Percentiles rank a stretch among this genome's conserved stretches.
phyloP scores from a whole-genome alignment of 805 yeast species.

The Candida michaelii region DNA sequence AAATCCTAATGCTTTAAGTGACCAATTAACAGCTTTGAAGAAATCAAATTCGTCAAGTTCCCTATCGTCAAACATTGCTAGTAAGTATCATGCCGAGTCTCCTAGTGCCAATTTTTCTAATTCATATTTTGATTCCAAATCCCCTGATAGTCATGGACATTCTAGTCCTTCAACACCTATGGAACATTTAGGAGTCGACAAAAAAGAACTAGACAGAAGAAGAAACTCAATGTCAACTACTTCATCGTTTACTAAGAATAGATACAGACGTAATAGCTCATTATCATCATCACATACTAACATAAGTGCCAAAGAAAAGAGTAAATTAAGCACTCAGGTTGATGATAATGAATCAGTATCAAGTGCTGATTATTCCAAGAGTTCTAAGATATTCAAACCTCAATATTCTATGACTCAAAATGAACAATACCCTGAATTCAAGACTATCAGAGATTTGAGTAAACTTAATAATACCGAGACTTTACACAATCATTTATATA shows the following conservation, averaged over 20 bases:
- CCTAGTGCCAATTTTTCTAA: not conserved
- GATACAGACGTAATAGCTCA: slow-evolving; percentile 20
- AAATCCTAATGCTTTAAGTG: slow-evolving; percentile 5
- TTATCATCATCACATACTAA: slow-evolving; percentile 18
- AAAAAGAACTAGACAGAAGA: slow-evolving; percentile 7
- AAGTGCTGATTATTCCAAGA: slow-evolving; percentile 5
- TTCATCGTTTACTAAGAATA: slow-evolving; percentile 6
- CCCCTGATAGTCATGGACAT: not conserved
- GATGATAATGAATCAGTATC: slow-evolving; percentile 7
- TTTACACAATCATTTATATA: slow-evolving; percentile 20
- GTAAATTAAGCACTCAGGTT: slow-evolving; percentile 5
- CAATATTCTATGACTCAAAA: slow-evolving; percentile 13
- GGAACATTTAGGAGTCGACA: not conserved
- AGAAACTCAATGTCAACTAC: slow-evolving; percentile 12
- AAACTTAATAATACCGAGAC: slow-evolving; percentile 26
- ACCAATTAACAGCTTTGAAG: slow-evolving; percentile 4
- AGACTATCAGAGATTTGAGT: slow-evolving; percentile 21
- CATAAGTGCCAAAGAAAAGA: slow-evolving; percentile 6
- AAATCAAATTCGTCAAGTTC: slow-evolving; percentile 12
- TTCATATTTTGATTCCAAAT: slow-evolving; percentile 1
- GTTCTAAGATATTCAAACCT: slow-evolving; percentile 16
- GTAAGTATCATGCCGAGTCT: slow-evolving; percentile 8
- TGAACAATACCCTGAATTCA: slow-evolving; percentile 13
- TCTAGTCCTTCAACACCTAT: not conserved
- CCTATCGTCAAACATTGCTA: slow-evolving; percentile 15